Base-by-base conservation (phyloP, 345 rosid species). In the Streptanthus diversifolius region DNA sequence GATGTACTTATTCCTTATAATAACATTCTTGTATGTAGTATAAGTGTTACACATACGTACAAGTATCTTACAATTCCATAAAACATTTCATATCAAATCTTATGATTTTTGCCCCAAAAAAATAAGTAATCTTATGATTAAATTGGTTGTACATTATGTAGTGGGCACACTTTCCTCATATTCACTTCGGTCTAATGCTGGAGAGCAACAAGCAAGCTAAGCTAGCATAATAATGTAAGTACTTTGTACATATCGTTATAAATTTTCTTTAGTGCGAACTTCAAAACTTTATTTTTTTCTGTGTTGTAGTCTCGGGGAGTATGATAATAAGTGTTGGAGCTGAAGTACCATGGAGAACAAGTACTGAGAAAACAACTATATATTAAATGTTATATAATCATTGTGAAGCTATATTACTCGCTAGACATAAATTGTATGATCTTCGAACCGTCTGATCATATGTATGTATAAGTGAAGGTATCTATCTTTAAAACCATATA, bases 111-210 rank as follows among this genome's bases (percentile, higher is more conserved):
- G n/a, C n/a, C n/a, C n/a, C n/a, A n/a, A n/a, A n/a, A n/a, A n/a
- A n/a, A 29, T 55, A 21, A 10, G 17, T 1, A 55, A 44, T 10
- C 1, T 13, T 72, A 11, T 43, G 8, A 53, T 30, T 65, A 73
- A 11, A 40, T 73, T 65, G 58, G 22, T 47, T 22, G 5, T 22
- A 52, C 62, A 24, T 56, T 64, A 63, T 24, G 39, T 41, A 95
- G 99, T 95, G 99, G 99, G 96, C 98, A 65, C 98, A 92, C 75
- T 92, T 85, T 69, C 96, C 98, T 76, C 98, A 88, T 71, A 92
- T 88, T 68, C 96, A 92, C 73, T 88, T 90, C 43, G 93, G 96
- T 53, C 68, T 92, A 80, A 90, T 83, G 92, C 68, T 90, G 84
- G 95, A 88, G 81, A 79, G 85, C 78, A 87, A 75, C 87, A 85